A percentile compares a stretch with the other conserved stretches of the same genome.
Conservation (phyloP, 768 basidiomycete species). For the Cystobasidium ongulense region DNA sequence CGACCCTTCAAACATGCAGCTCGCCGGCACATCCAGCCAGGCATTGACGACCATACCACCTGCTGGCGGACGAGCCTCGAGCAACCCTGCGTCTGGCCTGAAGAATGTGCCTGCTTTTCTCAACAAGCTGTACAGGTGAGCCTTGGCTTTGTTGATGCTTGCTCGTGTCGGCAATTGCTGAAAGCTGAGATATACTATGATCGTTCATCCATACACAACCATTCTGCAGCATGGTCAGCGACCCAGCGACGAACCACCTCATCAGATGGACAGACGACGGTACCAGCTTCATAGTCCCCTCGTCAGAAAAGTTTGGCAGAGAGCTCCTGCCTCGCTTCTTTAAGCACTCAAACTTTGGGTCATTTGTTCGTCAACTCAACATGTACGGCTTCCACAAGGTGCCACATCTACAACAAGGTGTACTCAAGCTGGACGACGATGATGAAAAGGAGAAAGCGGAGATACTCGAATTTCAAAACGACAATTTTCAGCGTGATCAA, state of each 20-base stretch:
- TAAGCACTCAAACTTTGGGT: slow-evolving; percentile 92
- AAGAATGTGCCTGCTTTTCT: slow-evolving; percentile 44
- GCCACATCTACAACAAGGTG: slow-evolving; percentile 90
- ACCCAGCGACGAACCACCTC: slow-evolving; percentile 67
- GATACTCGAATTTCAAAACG: slow-evolving; percentile 81
- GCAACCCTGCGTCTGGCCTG: not conserved
- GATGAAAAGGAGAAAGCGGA: slow-evolving; percentile 56
- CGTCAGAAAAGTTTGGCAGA: slow-evolving; percentile 79
- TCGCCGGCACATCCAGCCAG: not conserved
- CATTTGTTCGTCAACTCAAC: slow-evolving; percentile 86
- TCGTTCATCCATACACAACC: no score
- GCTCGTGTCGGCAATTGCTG: slow-evolving; percentile 10
- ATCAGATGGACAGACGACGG: slow-evolving; percentile 88
- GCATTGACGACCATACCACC: not conserved
- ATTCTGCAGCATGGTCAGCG: slow-evolving; percentile 78
- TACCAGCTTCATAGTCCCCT: slow-evolving; percentile 85
- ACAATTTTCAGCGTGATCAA: slow-evolving; percentile 74
- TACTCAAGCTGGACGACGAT: slow-evolving; percentile 61
- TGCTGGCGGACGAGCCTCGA: not conserved
- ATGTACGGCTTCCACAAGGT: slow-evolving; percentile 96
- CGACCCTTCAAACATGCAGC: slow-evolving; percentile 7
- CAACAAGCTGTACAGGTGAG: slow-evolving; percentile 84
- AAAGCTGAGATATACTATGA: no score
- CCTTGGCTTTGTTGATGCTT: no score
- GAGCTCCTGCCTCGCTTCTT: slow-evolving; percentile 89